These are phyloP conservation scores for Monosporozyma servazzii DNA, from an alignment of 805 yeast genomes.

Conservation along the genomic window DNA sequence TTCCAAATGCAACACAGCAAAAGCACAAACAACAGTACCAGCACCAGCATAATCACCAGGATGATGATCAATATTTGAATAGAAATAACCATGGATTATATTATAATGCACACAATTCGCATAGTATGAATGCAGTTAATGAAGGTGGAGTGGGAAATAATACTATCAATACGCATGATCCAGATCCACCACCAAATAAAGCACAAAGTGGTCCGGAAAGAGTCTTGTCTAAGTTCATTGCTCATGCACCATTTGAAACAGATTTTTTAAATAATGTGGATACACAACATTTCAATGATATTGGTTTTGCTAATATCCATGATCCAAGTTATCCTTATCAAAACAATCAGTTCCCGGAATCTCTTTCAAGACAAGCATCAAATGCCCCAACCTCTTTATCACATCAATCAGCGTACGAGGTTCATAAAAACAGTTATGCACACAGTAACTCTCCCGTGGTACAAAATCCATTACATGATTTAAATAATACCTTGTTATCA, in stretches of 20 bases:
- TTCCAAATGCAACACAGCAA: background rate
- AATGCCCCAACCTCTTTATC: background rate
- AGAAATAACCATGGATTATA: background rate
- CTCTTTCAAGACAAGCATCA: background rate
- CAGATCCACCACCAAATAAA: background rate
- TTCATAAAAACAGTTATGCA: background rate
- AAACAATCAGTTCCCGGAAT: background rate
- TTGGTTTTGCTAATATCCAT: constrained; percentile 40
- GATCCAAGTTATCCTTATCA: background rate
- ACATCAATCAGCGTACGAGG: background rate
- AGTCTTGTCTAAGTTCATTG: constrained; percentile 6
- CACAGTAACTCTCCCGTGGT: background rate
- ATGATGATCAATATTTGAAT: background rate
- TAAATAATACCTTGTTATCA: background rate
- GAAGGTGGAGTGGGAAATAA: background rate
- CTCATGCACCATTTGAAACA: constrained; percentile 34
- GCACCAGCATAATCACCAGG: background rate
- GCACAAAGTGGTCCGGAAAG: background rate
- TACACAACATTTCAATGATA: constrained; percentile 38
- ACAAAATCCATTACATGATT: background rate
- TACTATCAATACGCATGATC: background rate
- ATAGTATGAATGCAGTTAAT: background rate
- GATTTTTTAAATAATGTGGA: constrained; percentile 40
- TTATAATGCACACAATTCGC: background rate
- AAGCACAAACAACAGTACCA: background rate